A percentile compares a stretch with the other conserved stretches of the same genome.
Conservation (phyloP, 2,329 filamentous ascomycete species). For the Aspergillus sp. region DNA sequence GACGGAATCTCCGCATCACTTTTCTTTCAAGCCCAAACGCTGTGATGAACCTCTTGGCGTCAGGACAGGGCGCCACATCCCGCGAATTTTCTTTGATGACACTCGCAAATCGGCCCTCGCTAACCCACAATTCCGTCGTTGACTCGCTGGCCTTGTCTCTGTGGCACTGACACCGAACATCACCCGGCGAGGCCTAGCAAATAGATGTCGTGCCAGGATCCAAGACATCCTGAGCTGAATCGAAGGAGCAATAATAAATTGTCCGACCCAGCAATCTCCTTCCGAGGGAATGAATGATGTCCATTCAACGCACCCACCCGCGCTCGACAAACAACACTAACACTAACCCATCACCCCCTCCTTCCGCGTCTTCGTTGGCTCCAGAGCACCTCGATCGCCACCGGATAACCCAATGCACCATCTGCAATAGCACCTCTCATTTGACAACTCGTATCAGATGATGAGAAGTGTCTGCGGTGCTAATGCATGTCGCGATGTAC, state of each 20-base stretch:
- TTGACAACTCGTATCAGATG: slow-evolving; percentile 21
- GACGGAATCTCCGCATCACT: slow-evolving; percentile 10
- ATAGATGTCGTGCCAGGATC: background rate
- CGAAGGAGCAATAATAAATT: background rate
- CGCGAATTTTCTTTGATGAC: slow-evolving; percentile 6
- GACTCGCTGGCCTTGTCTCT: background rate
- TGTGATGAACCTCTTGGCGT: slow-evolving; percentile 14
- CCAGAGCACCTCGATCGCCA: slow-evolving; percentile 9
- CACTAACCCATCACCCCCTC: background rate
- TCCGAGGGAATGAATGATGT: background rate
- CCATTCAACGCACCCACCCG: background rate
- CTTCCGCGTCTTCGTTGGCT: slow-evolving; percentile 12
- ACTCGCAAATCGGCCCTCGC: slow-evolving; percentile 5
- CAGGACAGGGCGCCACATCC: slow-evolving; percentile 10
- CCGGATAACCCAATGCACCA: slow-evolving; percentile 6
- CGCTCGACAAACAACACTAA: background rate
- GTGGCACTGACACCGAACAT: background rate
- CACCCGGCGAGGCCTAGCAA: background rate
- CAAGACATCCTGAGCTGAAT: background rate
- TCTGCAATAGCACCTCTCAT: slow-evolving; percentile 5
- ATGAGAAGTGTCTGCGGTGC: slow-evolving; percentile 21
- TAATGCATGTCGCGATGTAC: slow-evolving; percentile 19
- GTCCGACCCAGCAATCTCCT: background rate
- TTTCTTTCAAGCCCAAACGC: slow-evolving; percentile 7
- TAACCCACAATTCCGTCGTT: slow-evolving; percentile 6